Percentiles rank a stretch among this genome's conserved stretches.
phyloP scores from a whole-genome alignment of 169 alveolate genomes.

The Perkinsus olseni region DNA sequence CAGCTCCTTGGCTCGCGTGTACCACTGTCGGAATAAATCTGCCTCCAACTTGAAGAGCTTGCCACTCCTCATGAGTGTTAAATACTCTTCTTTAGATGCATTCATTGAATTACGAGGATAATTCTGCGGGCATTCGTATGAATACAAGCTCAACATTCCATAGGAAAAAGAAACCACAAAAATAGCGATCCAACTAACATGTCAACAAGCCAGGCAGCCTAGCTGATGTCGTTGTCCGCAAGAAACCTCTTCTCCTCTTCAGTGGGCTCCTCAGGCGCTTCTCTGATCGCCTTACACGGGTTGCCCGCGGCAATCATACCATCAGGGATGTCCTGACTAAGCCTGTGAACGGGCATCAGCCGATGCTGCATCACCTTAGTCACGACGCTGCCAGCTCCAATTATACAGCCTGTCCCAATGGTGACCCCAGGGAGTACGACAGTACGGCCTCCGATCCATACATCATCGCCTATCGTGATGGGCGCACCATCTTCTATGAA shows the following conservation, averaged over 20 bases:
- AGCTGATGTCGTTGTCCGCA: neutral
- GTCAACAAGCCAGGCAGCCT: neutral
- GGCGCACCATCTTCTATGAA: conserved; percentile 20
- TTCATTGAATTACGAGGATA: neutral
- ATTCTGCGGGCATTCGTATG: neutral
- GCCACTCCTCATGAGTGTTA: neutral
- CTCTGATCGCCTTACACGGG: neutral
- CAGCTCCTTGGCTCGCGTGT: neutral
- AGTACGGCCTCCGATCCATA: conserved; percentile 34
- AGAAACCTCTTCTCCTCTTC: neutral
- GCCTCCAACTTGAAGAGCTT: neutral
- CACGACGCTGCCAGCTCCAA: conserved; percentile 42
- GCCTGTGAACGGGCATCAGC: neutral
- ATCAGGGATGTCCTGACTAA: neutral
- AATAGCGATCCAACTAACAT: neutral
- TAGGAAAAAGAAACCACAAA: neutral
- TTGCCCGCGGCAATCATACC: neutral
- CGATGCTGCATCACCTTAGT: conserved; percentile 20
- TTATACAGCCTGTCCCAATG: conserved; percentile 26
- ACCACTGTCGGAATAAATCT: neutral
- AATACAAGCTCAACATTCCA: neutral
- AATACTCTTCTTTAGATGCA: neutral
- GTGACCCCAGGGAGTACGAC: conserved; percentile 29
- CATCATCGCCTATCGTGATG: conserved; percentile 30
- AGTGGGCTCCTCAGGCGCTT: neutral